Conservation (phyloP, 2,329 filamentous ascomycete species). For the Mariannaea sp. region DNA sequence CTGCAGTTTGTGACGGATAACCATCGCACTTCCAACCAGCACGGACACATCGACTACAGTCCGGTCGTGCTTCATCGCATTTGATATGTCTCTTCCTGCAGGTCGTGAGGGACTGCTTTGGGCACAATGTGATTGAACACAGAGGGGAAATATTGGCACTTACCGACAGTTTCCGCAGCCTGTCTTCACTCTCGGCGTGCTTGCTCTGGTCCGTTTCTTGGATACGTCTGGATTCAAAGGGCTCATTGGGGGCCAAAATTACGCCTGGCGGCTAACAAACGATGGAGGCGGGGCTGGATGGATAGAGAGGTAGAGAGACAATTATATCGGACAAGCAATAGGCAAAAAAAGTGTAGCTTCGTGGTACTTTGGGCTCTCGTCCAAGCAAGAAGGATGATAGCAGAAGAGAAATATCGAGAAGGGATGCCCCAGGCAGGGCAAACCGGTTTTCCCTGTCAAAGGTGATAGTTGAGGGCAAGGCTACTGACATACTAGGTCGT, state of each 20-base stretch:
- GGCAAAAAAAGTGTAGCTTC: too few relatives aligned
- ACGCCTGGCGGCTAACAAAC: not conserved
- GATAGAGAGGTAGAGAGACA: too few relatives aligned
- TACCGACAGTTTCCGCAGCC: slow-evolving; percentile 15
- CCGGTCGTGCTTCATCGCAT: slow-evolving; percentile 13
- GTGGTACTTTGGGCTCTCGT: too few relatives aligned
- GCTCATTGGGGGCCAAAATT: slow-evolving; percentile 1
- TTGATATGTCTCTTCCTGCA: slow-evolving; percentile 15
- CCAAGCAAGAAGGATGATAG: too few relatives aligned
- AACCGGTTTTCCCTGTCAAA: too few relatives aligned
- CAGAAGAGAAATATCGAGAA: too few relatives aligned
- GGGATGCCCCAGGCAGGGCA: too few relatives aligned
- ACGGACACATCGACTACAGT: slow-evolving; percentile 4
- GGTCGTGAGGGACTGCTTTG: not conserved
- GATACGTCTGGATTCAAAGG: not conserved
- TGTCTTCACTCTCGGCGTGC: slow-evolving; percentile 17
- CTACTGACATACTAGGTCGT: not conserved
- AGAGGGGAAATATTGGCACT: not conserved
- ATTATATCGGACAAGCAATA: too few relatives aligned
- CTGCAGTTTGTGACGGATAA: not conserved
- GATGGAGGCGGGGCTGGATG: not conserved
- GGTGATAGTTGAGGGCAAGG: not conserved
- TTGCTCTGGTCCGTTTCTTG: slow-evolving; percentile 10
- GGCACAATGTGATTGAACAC: too few relatives aligned
- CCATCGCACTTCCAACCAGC: slow-evolving; percentile 17